Evolutionary conservation across 2,329 filamentous ascomycete genomes (phyloP).

Genomic region (Cercospora sojina): DNA sequence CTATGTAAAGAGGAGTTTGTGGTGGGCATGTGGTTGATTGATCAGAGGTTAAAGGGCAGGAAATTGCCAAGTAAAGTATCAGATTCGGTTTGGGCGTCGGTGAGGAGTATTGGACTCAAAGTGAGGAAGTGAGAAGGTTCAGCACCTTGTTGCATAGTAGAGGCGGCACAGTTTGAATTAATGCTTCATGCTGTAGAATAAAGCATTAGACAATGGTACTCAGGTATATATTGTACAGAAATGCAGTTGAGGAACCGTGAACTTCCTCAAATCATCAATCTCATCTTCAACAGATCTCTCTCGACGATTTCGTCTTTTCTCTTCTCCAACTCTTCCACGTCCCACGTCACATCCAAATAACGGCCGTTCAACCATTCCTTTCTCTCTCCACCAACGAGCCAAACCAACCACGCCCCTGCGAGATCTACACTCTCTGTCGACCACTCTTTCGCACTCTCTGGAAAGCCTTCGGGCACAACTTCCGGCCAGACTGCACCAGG

Average conservation of each 20-base stretch:
- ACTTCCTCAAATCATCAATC: conserved; percentile 16
- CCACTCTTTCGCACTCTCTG: conserved; percentile 26
- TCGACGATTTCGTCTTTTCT: conserved; percentile 38
- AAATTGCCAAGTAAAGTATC: conserved; percentile 71
- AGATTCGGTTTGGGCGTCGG: conserved; percentile 75
- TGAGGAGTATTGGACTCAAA: conserved; percentile 47
- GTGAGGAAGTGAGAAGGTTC: conserved; percentile 25
- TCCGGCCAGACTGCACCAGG: conserved; percentile 37
- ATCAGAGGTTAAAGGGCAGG: conserved; percentile 74
- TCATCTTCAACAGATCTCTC: conserved; percentile 39
- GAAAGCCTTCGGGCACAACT: conserved; percentile 35
- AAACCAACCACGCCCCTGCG: conserved; percentile 31
- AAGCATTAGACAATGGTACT: not conserved
- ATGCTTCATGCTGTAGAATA: not conserved
- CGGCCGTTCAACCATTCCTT: conserved; percentile 41
- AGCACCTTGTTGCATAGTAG: not conserved
- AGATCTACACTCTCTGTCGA: conserved; percentile 33
- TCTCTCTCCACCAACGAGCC: conserved; percentile 34
- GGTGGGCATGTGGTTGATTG: conserved; percentile 78
- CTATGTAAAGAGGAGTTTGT: conserved; percentile 72
- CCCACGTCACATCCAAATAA: conserved; percentile 41
- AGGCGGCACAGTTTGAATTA: not conserved
- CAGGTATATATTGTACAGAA: not conserved
- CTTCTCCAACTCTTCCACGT: conserved; percentile 40
- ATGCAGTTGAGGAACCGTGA: not conserved